Base-by-base conservation (phyloP, 2,329 filamentous ascomycete genomes). In the Sarocladium oryzae region DNA sequence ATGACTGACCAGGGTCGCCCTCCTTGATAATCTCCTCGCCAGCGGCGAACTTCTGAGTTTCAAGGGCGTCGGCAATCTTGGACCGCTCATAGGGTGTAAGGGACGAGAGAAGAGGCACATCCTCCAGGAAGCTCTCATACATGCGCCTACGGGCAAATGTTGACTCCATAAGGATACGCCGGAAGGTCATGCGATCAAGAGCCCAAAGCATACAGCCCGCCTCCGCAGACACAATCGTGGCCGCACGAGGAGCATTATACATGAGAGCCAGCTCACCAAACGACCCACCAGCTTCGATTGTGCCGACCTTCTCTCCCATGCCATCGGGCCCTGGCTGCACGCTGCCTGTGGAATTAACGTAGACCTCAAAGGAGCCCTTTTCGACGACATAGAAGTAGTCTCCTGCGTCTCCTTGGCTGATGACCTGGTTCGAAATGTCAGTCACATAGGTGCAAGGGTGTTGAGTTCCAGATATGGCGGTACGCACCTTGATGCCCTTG, bases 311-410 rank as follows among this genome's bases (percentile, higher is more conserved):
- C 54, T 78, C 76, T 48, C 93, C 93, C 71, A 96, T 78, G 10
- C 92, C 93, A 43, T 91, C 84, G 1, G 80, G 75, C 1, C 92
- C 92, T 7, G 89, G 77, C 63, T 95, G 88, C 51, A 95, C 77
- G 36, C 82, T 74, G 54, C 93, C 92, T 9, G 78, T 78, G 11
- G 78, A 68, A 66, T 96, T 91, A 69, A 97, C 91, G 63, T 93
- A 89, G 52, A 97, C 86, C 61, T 96, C 89, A 62, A 97, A 97
- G 20, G 78, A 77, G 36, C 93, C 93, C 57, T 85, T 87, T 67
- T 99, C 93, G 16, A 97, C 90, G 23, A 99, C 85, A 67, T 99
- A 99, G 72, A 99, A 99, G 74, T 88, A 97, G 69, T 99, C 93
- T 38, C 93, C 93, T 1, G 91, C 86, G 63, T 97, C 93, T 51